phyloP scores from a whole-genome alignment of 1,284 basidiomycete species.

The Austropuccinia psidii region DNA sequence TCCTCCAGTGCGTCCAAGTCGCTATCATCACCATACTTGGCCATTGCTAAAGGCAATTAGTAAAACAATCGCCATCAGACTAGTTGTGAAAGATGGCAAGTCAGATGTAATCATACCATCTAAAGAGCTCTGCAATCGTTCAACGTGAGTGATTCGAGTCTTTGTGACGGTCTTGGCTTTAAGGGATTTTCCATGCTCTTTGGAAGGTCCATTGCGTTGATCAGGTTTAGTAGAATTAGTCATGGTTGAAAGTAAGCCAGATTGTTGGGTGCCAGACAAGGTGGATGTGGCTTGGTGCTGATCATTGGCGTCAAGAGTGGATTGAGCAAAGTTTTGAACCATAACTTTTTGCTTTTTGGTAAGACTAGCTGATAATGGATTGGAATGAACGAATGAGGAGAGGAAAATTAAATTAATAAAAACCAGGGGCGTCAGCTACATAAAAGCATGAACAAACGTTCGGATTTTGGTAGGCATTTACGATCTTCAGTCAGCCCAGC shows the following conservation, averaged over 20 bases:
- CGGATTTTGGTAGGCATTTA: not conserved
- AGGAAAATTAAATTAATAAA: not conserved
- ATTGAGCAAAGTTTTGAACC: constrained; percentile 34
- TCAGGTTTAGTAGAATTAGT: not conserved
- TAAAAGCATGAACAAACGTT: not conserved
- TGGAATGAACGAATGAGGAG: not conserved
- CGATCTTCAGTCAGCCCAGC: constrained; percentile 28
- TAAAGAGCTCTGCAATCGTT: constrained; percentile 28
- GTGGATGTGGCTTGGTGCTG: not conserved
- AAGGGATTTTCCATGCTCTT: not conserved
- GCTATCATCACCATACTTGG: constrained; percentile 34
- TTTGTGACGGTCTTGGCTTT: constrained; percentile 25
- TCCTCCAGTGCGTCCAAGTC: constrained; percentile 26
- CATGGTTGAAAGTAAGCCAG: not conserved
- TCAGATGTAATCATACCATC: constrained; percentile 19
- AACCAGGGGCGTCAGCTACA: not conserved
- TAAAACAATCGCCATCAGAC: not conserved
- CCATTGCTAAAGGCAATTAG: not conserved
- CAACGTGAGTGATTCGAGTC: constrained; percentile 11
- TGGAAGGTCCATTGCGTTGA: not conserved
- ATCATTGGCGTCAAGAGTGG: constrained; percentile 12
- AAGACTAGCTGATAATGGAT: not conserved
- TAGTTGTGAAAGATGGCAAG: not conserved
- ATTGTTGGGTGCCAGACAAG: not conserved
- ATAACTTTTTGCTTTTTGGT: constrained; percentile 36